Evolutionary conservation across 116 monocot genomes (phyloP), one percentile per base, ranked within the genome.

Genomic region (Papilionanthe hybrid): DNA sequence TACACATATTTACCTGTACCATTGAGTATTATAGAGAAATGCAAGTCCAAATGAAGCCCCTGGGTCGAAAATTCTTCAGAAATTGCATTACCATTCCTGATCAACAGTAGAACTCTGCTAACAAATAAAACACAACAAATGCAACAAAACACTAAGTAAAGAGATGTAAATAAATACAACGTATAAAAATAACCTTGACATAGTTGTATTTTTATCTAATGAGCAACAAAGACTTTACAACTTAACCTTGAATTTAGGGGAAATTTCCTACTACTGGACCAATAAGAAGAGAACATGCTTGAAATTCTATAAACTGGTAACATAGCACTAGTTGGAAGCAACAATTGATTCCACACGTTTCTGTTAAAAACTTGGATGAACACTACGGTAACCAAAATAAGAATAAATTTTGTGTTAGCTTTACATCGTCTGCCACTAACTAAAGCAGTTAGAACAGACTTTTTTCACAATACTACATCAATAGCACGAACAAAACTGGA

Each of bases 21-120:
- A 92, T 94, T 55, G 91, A 88, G 82, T 85, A 92, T 65, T 79
- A 87, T 27, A 91, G 94, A 50, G 97, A 97, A 83, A 87, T 83
- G 76, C 94, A 92, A 23, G 89, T 88, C 97, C 94, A 97, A 9
- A 84, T 72, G 71, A 81, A 94, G 20, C 88, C 82, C 5, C 84
- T 75, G n/a, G 72, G 72, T 76, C 56, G 7, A 6, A 1, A 37
- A 78, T 49, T 28, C 19, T 77, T 72, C 69, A 19, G 68, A 49
- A 32, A 49, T 30, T 9, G 71, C 56, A 20, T 66, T 42, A 29
- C 22, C 32, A 15, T 73, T 47, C 67, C 7, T 66, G 48, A 28
- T 42, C 53, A 53, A 53, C 13, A 53, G 53, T 53, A 17, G 53
- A 13, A 15, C 15, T 15, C 53, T 53, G 53, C 53, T 15, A 53